Evolutionary conservation across 1,284 basidiomycete species (phyloP), one percentile per base, ranked within the genome.

Genomic region (Ustilago cynodontis): DNA sequence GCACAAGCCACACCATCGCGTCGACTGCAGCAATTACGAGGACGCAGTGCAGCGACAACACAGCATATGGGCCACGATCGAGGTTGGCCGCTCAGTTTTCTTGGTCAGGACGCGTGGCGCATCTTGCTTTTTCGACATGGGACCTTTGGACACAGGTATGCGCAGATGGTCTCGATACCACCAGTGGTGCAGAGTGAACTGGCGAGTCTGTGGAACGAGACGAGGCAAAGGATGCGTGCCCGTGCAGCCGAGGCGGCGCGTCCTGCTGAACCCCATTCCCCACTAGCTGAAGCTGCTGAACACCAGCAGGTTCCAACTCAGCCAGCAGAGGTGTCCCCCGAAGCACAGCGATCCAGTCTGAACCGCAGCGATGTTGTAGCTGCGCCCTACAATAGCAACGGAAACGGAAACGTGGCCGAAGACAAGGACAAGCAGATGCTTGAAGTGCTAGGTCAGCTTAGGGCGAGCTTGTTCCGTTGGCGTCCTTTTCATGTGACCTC

Each of bases 71-170:
- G 53, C 0, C 68, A 67, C 51, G 65, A 76, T 39, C 59, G 68
- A 52, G 73, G 68, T 1, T 76, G 73, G 73, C 63, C 64, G 13
- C 68, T 67, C 5, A 76, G 73, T 60, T 76, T 76, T 31, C 29
- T 76, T 13, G 73, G 73, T 11, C 64, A 65, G 22, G 67, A 76
- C n/a, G 73, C 60, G 2, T 76, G 73, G 73, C 33, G 73, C 1
- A 50, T 76, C 2, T 13, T 76, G 37, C 68, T 76, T 5, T 76
- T 76, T 53, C 64, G 68, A 1, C 73, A 76, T n/a, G 73, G 73
- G 14, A 67, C 65, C 0, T 63, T 66, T 18, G 73, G 73, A 1
- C 33, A 60, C 14, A 54, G 73, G 9, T 76, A 57, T 24, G 73
- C 67, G 2, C 73, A 76, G 56, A 53, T 71, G 35, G 65, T 62